Percentiles rank a stretch among this genome's conserved stretches.
Evolutionary conservation across 768 basidiomycete genomes (phyloP).

Genomic region (Tephrocybe sp.): DNA sequence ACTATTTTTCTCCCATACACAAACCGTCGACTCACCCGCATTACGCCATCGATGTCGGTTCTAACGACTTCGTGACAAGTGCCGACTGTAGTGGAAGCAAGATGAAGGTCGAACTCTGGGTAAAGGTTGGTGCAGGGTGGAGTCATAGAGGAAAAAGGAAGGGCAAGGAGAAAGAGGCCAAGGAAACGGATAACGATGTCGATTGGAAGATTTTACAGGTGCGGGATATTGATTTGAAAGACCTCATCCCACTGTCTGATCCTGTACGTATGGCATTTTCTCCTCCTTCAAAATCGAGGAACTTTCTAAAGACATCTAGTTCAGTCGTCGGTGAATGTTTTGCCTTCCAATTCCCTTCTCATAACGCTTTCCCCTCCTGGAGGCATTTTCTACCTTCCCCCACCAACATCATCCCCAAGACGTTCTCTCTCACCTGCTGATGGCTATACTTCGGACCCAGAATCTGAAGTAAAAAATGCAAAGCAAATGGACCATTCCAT

Average conservation of each 20-base stretch:
- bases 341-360: slow-evolving; percentile 76
- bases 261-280: slow-evolving; percentile 45
- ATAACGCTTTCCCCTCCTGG: slow-evolving; percentile 62
- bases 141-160: slow-evolving; percentile 36
- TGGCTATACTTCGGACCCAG: slow-evolving; percentile 75
- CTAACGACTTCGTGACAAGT: slow-evolving; percentile 53
- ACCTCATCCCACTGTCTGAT: slow-evolving; percentile 55
- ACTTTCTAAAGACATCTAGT: slow-evolving; percentile 15
- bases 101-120: slow-evolving; percentile 61
- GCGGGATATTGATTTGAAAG: slow-evolving; percentile 62
- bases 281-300: neutral
- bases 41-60: slow-evolving; percentile 57
- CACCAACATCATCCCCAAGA: slow-evolving; percentile 25
- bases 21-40: slow-evolving; percentile 81
- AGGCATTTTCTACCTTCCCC: slow-evolving; percentile 56
- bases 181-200: slow-evolving; percentile 8
- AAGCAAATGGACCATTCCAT: slow-evolving; percentile 26
- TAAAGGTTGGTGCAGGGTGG: slow-evolving; percentile 33
- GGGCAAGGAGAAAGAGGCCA: slow-evolving; percentile 33
- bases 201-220: slow-evolving; percentile 67
- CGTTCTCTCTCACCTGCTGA: slow-evolving; percentile 54
- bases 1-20: slow-evolving; percentile 80
- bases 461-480: slow-evolving; percentile 45
- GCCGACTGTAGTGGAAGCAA: slow-evolving; percentile 49
- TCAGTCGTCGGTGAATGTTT: slow-evolving; percentile 27